These are phyloP conservation scores for Diversispora epigaea DNA, from an alignment of 192 early-diverging fungal genomes.

Conservation along the genomic window DNA sequence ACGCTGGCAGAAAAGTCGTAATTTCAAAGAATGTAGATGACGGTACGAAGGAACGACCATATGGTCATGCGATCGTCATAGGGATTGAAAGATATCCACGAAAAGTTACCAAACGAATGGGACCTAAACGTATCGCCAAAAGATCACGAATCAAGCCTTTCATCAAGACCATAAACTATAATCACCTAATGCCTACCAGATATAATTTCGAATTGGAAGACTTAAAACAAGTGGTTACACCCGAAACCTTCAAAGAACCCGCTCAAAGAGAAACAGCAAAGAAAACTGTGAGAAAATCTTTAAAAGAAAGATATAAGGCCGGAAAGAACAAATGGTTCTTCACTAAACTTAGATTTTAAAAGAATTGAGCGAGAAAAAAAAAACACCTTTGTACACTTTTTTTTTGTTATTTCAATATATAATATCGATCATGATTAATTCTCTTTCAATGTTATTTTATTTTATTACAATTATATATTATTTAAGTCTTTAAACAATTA, in stretches of 20 bases:
- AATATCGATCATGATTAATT: too few species aligned
- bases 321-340: constrained; percentile 99
- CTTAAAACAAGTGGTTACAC: constrained; percentile 82
- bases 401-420: too few species aligned
- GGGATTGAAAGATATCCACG: constrained; percentile 97
- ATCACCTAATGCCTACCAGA: constrained; percentile 99
- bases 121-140: constrained; percentile 92
- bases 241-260: constrained; percentile 93
- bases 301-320: constrained; percentile 95
- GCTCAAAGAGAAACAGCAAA: constrained; percentile 85
- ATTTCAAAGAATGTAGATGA: constrained; percentile 97
- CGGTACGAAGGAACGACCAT: constrained; percentile 94
- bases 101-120: constrained; percentile 96
- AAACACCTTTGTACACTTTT: too few species aligned
- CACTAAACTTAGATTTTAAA: constrained; percentile 96
- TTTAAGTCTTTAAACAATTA: too few species aligned
- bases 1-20: constrained; percentile 99
- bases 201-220: constrained; percentile 89
- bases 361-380: not conserved
- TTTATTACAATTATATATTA: too few species aligned
- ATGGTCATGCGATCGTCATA: constrained; percentile 97
- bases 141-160: constrained; percentile 99
- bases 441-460: too few species aligned
- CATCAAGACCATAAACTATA: constrained; percentile 98
- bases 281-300: constrained; percentile 94